Conservation (phyloP, 108 stramenopile genomes). For the Fragilaria radians region DNA sequence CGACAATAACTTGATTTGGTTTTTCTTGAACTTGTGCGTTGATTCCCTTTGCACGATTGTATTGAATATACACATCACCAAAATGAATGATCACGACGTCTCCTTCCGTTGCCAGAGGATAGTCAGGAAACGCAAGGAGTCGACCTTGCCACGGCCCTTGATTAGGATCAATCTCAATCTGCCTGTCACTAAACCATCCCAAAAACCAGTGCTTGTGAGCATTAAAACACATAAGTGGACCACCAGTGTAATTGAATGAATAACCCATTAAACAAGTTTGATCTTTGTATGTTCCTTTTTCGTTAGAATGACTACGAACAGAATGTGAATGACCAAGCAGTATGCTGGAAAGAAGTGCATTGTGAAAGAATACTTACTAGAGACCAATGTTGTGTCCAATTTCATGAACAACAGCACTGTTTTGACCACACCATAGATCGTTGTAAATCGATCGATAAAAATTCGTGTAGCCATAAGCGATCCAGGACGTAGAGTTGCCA, state of each 20-base stretch:
- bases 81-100: not conserved
- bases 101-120: not conserved
- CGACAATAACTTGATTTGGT: slow-evolving; percentile 24
- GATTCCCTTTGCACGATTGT: slow-evolving; percentile 10
- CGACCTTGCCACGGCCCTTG: not conserved
- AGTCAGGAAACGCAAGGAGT: not conserved
- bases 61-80: slow-evolving; percentile 1
- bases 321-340: not conserved
- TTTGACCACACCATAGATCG: slow-evolving; percentile 36
- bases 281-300: not conserved
- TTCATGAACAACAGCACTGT: slow-evolving; percentile 44
- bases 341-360: too few relatives aligned
- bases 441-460: slow-evolving; percentile 28
- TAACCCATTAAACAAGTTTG: slow-evolving; percentile 6
- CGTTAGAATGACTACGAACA: slow-evolving; percentile 1
- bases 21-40: slow-evolving; percentile 27
- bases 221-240: slow-evolving; percentile 8
- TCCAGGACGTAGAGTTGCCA: not conserved
- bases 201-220: not conserved
- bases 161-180: not conserved
- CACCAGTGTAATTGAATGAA: slow-evolving; percentile 3
- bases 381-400: slow-evolving; percentile 60
- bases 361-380: slow-evolving; percentile 1
- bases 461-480: slow-evolving; percentile 2
- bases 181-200: slow-evolving; percentile 4